A percentile compares a stretch with the other conserved stretches of the same genome.
phyloP scores from a whole-genome alignment of 179 eudicot genomes.

The Beta macrorhiza region DNA sequence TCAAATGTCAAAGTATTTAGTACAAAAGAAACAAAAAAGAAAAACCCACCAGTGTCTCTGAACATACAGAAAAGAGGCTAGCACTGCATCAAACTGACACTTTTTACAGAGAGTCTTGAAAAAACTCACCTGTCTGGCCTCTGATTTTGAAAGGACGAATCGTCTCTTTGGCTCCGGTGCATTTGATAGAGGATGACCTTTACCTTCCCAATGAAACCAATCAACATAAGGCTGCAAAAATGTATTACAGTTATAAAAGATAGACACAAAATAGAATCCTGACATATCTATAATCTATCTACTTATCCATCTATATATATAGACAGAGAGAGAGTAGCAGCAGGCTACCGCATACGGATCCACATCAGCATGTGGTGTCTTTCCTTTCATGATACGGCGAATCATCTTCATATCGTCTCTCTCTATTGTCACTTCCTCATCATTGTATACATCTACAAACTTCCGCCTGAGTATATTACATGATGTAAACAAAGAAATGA shows the following conservation, averaged over 20 bases:
- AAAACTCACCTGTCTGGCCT: constrained; percentile 54
- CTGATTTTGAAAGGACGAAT: constrained; percentile 94
- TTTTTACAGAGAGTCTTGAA: neutral
- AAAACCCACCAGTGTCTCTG: neutral
- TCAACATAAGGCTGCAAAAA: constrained; percentile 83
- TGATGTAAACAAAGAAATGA: neutral
- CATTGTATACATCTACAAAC: constrained; percentile 75
- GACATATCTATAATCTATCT: too few relatives aligned
- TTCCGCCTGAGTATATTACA: constrained; percentile 53
- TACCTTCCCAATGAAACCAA: constrained; percentile 76
- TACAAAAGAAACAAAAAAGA: neutral
- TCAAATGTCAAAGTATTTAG: neutral
- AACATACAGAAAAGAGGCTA: neutral
- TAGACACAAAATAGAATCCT: neutral
- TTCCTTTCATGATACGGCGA: constrained; percentile 65
- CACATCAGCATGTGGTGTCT: constrained; percentile 85
- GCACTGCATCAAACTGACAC: neutral
- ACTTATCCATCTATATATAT: neutral
- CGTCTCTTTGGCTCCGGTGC: constrained; percentile 97
- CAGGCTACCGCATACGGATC: constrained; percentile 71
- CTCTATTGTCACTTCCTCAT: constrained; percentile 79
- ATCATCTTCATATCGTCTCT: constrained; percentile 62
- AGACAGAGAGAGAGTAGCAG: neutral
- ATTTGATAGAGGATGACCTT: constrained; percentile 75
- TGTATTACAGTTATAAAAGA: constrained; percentile 1